phyloP scores from a whole-genome alignment of 2,329 filamentous ascomycete genomes.

The Grosmannia penicillata region DNA sequence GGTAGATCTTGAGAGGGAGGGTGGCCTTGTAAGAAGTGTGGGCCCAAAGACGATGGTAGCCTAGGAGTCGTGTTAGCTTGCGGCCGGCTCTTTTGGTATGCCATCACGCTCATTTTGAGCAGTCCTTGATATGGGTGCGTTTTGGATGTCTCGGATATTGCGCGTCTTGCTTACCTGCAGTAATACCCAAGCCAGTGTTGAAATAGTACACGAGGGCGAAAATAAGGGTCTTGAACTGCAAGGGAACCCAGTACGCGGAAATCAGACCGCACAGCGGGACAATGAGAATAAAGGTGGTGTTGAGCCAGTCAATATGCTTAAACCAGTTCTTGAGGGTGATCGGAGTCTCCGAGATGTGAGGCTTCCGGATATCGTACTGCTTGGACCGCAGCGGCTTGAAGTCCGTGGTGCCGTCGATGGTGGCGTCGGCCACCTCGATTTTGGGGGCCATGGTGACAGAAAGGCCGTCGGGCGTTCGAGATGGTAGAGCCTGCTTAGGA shows the following conservation, averaged over 20 bases:
- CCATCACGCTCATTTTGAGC: not conserved
- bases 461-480: not conserved
- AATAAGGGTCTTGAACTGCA: conserved; percentile 54
- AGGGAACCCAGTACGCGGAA: conserved; percentile 63
- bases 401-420: conserved; percentile 39
- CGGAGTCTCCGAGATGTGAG: conserved; percentile 71
- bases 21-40: conserved; percentile 72
- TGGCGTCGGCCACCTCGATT: conserved; percentile 24
- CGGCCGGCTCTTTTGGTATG: too few species aligned
- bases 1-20: conserved; percentile 63
- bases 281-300: conserved; percentile 65
- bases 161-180: conserved; percentile 42
- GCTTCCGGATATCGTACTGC: conserved; percentile 47
- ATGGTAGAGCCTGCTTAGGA: not conserved
- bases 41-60: conserved; percentile 75
- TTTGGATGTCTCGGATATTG: too few species aligned
- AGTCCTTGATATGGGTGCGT: not conserved
- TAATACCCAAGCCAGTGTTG: conserved; percentile 68
- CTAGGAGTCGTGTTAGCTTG: conserved; percentile 16
- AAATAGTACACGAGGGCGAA: conserved; percentile 72
- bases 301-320: conserved; percentile 90
- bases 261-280: conserved; percentile 62
- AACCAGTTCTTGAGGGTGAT: conserved; percentile 77
- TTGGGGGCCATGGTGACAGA: conserved; percentile 18
- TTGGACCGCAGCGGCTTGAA: conserved; percentile 35